Evolutionary conservation across 2,329 filamentous ascomycete species (phyloP).

Genomic region (Didymella pomorum): DNA sequence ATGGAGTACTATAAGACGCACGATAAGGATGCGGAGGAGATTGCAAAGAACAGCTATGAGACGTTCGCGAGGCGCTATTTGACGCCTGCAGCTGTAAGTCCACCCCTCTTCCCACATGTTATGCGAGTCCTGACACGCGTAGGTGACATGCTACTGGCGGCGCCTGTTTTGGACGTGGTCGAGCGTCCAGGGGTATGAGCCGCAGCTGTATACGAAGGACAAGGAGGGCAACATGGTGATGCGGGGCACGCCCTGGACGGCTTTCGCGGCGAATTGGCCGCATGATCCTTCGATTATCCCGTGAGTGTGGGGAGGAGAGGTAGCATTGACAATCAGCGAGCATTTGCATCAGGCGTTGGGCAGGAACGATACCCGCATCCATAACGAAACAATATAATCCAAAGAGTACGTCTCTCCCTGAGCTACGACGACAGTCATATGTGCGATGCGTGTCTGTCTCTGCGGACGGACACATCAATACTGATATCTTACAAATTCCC

Average conservation of each 20-base stretch:
- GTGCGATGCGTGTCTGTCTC: no score
- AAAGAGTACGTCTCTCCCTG: neutral
- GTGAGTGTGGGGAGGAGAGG: slow-evolving; percentile 14
- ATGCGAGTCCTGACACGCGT: neutral
- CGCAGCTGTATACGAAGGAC: slow-evolving; percentile 37
- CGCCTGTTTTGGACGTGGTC: slow-evolving; percentile 43
- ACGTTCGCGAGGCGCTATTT: slow-evolving; percentile 44
- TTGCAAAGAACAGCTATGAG: slow-evolving; percentile 43
- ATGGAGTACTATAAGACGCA: slow-evolving; percentile 45
- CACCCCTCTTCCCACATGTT: neutral
- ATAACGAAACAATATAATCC: slow-evolving; percentile 2
- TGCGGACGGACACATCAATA: no score
- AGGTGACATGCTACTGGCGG: slow-evolving; percentile 48
- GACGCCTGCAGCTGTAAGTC: slow-evolving; percentile 43
- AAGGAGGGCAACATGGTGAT: slow-evolving; percentile 38
- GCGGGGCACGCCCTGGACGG: slow-evolving; percentile 45
- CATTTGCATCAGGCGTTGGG: slow-evolving; percentile 22
- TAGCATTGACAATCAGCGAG: slow-evolving; percentile 8
- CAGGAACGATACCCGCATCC: slow-evolving; percentile 32
- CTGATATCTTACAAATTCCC: neutral
- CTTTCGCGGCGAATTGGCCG: slow-evolving; percentile 47
- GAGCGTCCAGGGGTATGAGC: slow-evolving; percentile 43
- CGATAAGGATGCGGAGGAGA: slow-evolving; percentile 40
- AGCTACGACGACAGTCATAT: no score
- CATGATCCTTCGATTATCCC: slow-evolving; percentile 42